These are phyloP conservation scores for Protea cynaroides DNA, from an alignment of 164 flowering plant genomes.

Conservation along the genomic window DNA sequence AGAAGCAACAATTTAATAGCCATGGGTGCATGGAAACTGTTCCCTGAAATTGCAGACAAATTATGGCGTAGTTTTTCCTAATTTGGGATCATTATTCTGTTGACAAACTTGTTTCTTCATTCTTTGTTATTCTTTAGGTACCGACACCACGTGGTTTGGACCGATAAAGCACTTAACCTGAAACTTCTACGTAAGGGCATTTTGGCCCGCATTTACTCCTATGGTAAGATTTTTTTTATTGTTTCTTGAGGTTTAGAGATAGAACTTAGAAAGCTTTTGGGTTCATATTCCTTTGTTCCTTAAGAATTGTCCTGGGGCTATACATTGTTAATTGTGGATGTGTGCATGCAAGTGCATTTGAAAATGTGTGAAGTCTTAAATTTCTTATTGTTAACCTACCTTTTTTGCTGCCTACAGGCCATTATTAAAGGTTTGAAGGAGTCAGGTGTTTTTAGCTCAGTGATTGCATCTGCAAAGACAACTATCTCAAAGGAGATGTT, in stretches of 20 bases:
- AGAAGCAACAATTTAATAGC: neutral
- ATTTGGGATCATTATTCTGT: conserved; percentile 1
- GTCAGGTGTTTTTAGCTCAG: conserved; percentile 64
- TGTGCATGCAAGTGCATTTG: neutral
- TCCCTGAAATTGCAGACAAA: neutral
- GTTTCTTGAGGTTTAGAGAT: too few relatives aligned
- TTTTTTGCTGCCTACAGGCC: conserved; percentile 28
- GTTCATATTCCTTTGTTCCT: too few relatives aligned
- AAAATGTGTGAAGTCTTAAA: neutral
- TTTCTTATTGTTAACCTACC: neutral
- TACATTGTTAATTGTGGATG: too few relatives aligned
- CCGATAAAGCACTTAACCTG: conserved; percentile 53
- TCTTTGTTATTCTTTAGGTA: conserved; percentile 44
- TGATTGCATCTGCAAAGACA: conserved; percentile 42
- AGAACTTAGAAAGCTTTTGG: too few relatives aligned
- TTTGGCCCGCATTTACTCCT: conserved; percentile 86
- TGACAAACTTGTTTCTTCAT: neutral
- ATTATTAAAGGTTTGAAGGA: conserved; percentile 71
- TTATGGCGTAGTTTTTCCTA: neutral
- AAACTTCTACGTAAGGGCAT: conserved; percentile 85
- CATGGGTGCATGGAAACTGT: neutral
- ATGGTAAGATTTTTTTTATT: conserved; percentile 46
- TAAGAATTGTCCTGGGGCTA: neutral
- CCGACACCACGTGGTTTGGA: conserved; percentile 86
- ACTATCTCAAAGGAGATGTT: conserved; percentile 43